Conservation (phyloP, 192 early-diverging fungal genomes). For the Backusella tarrabulga region DNA sequence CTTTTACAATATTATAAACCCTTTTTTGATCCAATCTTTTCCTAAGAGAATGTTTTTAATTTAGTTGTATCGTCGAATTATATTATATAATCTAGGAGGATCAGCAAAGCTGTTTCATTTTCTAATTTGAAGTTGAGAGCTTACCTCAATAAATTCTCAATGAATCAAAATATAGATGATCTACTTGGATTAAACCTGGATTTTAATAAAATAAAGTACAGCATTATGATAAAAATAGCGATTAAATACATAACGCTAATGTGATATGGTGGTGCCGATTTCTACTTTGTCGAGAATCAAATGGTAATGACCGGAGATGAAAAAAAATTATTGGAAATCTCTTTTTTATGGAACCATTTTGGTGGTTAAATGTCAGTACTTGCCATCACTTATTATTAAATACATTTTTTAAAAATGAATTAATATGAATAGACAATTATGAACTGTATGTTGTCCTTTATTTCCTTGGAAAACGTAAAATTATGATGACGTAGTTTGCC, state of each 20-base stretch:
- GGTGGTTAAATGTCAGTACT: neutral
- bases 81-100: neutral
- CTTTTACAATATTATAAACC: neutral
- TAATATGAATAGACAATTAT: neutral
- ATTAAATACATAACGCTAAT: neutral
- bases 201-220: neutral
- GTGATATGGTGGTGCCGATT: neutral
- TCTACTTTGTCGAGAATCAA: neutral
- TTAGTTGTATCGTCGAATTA: neutral
- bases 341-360: neutral
- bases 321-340: neutral
- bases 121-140: too few relatives aligned
- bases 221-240: neutral
- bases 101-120: neutral
- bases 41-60: too few relatives aligned
- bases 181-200: neutral
- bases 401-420: neutral
- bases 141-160: neutral
- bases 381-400: neutral
- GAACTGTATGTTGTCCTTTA: neutral
- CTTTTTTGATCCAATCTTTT: neutral
- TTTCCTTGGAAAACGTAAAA: neutral
- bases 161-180: neutral
- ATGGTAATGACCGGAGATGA: neutral
- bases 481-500: neutral